Conservation (phyloP, 2,329 filamentous ascomycete genomes). For the Penicillium sp. region DNA sequence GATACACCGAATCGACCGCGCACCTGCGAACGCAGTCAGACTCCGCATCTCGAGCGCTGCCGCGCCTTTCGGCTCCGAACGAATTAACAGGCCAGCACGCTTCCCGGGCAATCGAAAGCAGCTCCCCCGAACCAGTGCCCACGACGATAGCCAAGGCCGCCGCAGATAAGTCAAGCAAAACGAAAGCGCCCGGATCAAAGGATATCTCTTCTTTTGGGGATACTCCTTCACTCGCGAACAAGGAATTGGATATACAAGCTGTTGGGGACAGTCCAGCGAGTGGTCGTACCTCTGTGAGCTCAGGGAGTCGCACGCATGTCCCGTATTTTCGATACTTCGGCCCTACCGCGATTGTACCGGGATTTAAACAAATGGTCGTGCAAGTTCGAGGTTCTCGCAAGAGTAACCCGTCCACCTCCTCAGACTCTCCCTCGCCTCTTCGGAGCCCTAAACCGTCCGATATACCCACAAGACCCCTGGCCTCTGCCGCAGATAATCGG, state of each 20-base stretch:
- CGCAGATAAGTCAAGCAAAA: conserved; percentile 18
- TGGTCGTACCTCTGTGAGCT: conserved; percentile 42
- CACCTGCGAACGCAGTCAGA: conserved; percentile 37
- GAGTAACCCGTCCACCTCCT: conserved; percentile 42
- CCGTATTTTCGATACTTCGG: conserved; percentile 91
- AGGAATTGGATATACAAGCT: conserved; percentile 28
- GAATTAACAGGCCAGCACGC: conserved; percentile 19
- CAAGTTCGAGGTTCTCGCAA: conserved; percentile 58
- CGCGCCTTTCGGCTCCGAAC: conserved; percentile 16
- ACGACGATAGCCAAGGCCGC: conserved; percentile 6
- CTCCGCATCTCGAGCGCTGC: conserved; percentile 26
- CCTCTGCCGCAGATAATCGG: conserved; percentile 24
- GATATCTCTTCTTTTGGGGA: conserved; percentile 19
- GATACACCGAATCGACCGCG: conserved; percentile 57
- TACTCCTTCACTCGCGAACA: conserved; percentile 17
- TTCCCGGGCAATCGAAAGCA: conserved; percentile 26
- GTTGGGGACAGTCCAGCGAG: conserved; percentile 38
- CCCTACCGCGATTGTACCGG: conserved; percentile 84
- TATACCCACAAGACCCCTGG: conserved; percentile 17
- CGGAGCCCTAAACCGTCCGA: conserved; percentile 35
- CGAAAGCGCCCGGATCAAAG: conserved; percentile 20
- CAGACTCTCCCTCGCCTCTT: conserved; percentile 39
- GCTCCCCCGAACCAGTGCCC: conserved; percentile 28
- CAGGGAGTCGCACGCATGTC: conserved; percentile 52
- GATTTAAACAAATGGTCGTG: conserved; percentile 82